These are phyloP conservation scores for Secale cereale DNA, from an alignment of 176 grass and related monocot species.

Conservation along the genomic window DNA sequence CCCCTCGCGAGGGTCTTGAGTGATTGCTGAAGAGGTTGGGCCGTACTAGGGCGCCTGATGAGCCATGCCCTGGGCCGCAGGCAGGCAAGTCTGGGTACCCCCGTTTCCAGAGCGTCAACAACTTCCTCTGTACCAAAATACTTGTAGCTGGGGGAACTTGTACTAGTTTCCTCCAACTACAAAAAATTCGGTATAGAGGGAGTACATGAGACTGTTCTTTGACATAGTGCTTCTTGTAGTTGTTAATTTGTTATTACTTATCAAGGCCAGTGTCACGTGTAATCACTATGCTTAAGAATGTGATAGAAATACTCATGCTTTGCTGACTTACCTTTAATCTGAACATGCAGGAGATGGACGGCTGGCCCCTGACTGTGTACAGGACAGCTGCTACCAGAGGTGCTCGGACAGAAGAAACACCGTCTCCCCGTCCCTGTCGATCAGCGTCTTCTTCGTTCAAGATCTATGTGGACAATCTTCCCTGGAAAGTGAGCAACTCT, in stretches of 20 bases:
- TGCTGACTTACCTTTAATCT: slow-evolving; percentile 11
- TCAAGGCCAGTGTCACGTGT: background rate
- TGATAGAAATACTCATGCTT: background rate
- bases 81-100: too few species aligned
- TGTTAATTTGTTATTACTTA: background rate
- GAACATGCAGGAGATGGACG: slow-evolving; percentile 50
- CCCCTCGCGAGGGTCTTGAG: too few species aligned
- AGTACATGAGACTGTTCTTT: background rate
- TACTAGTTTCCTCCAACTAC: too few species aligned
- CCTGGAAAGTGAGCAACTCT: slow-evolving; percentile 70
- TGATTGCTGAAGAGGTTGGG: too few species aligned
- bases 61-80: too few species aligned
- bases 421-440: background rate
- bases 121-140: too few species aligned
- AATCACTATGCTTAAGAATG: background rate
- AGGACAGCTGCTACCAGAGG: background rate
- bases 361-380: slow-evolving; percentile 53
- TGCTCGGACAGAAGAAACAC: background rate
- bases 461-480: slow-evolving; percentile 69
- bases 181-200: too few species aligned
- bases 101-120: too few species aligned
- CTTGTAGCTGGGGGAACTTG: too few species aligned
- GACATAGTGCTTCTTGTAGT: background rate
- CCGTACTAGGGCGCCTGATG: too few species aligned
- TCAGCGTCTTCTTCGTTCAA: slow-evolving; percentile 31